Evolutionary conservation across 805 yeast species (phyloP), one percentile per base, ranked within the genome.

Genomic region (Nakazawaea sp.): DNA sequence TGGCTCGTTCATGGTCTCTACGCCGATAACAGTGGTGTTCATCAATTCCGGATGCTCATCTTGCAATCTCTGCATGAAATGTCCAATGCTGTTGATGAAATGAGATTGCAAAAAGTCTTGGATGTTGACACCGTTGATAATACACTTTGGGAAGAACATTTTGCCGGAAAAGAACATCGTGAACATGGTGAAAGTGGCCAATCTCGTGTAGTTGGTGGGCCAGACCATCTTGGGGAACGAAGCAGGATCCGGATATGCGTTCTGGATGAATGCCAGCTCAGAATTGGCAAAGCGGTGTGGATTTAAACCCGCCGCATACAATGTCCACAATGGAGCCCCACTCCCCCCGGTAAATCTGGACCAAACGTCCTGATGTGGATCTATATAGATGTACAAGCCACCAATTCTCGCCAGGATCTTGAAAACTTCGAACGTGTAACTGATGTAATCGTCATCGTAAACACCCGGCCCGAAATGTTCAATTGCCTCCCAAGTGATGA

Each of bases 321-420:
- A 55, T 0, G 97, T 88, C 97, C 97, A 89, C 50, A 85, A 50
- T 1, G 97, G 97, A 3, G 96, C 95, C 15, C 97, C 97, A 32
- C 86, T 78, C 2, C 97, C 97, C 4, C 96, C 96, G 9, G 78
- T 65, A 52, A 69, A 84, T 33, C 96, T 70, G 1, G 92, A 80
- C 97, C 97, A 89, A 10, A 81, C 94, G 54, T 89, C 97, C 56
- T 89, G 97, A 54, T 89, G 97, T 1, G 94, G 86, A 51, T 89
- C 96, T 45, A 89, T 53, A 46, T 83, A 78, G 5, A 87, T 85
- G 48, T 81, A 83, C 15, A 88, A 53, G 0, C 89, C 90, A 1
- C 92, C 95, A 20, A 76, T 62, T 15, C 66, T 52, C 32, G 72
- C 66, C 11, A 83, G 68, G 6, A 75, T 70, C 37, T 68, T 63